Conservation (phyloP, 345 rosid species). For the Gossypium arboreum region DNA sequence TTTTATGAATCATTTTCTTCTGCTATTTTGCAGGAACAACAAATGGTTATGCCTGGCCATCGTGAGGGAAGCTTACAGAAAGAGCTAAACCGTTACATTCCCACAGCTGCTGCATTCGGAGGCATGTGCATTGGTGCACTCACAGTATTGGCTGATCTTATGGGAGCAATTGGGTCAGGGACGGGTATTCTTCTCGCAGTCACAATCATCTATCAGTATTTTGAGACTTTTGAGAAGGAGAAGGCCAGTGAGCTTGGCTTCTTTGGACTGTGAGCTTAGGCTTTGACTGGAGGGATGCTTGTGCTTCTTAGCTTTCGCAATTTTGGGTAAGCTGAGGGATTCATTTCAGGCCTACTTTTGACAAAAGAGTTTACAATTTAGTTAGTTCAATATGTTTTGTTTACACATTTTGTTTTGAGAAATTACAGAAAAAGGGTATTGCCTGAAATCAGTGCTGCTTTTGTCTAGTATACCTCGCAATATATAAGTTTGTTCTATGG, state of each 20-base stretch:
- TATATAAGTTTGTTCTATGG: background rate
- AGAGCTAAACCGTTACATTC: conserved; percentile 66
- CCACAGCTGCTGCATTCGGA: conserved; percentile 79
- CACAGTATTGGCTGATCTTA: conserved; percentile 70
- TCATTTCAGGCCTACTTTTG: conserved; percentile 14
- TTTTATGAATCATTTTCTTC: background rate
- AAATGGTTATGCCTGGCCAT: conserved; percentile 86
- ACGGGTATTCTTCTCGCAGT: conserved; percentile 72
- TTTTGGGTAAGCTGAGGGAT: conserved; percentile 19
- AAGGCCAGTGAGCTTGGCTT: conserved; percentile 72
- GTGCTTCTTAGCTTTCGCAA: conserved; percentile 12
- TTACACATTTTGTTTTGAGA: background rate
- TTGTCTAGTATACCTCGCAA: background rate
- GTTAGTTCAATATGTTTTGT: background rate
- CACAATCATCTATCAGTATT: conserved; percentile 65
- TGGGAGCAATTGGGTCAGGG: conserved; percentile 81
- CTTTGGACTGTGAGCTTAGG: conserved; percentile 50
- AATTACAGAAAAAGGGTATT: background rate
- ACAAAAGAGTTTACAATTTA: conserved; percentile 16
- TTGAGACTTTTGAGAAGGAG: conserved; percentile 75
- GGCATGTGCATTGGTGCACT: conserved; percentile 80
- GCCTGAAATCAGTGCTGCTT: background rate
- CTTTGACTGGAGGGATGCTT: conserved; percentile 4
- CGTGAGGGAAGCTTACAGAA: conserved; percentile 63
- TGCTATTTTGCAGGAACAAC: conserved; percentile 53